Conservation (phyloP, 306 rosid species). For the Canavalia ensiformis region DNA sequence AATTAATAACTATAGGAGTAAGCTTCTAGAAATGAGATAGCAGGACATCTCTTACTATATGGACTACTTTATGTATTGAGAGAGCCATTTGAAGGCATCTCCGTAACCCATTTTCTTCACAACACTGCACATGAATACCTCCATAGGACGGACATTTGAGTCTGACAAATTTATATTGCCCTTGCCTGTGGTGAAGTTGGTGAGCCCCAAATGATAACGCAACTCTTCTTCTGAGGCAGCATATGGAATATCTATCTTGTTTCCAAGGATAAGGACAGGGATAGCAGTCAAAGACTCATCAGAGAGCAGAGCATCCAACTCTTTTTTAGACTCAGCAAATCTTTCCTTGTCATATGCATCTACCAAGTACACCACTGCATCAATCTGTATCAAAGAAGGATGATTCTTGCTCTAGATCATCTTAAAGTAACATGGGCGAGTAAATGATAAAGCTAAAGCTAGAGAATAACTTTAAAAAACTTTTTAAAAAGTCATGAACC, state of each 20-base stretch:
- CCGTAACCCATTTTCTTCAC: constrained; percentile 91
- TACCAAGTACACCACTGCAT: constrained; percentile 79
- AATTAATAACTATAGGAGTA: constrained; percentile 40
- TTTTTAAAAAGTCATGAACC: not conserved
- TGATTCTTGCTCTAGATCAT: not conserved
- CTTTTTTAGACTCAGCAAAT: constrained; percentile 74
- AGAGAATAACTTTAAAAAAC: not conserved
- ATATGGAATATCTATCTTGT: constrained; percentile 79
- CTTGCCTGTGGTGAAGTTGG: constrained; percentile 82
- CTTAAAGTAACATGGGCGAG: not conserved
- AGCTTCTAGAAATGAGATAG: constrained; percentile 33
- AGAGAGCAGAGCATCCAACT: constrained; percentile 79
- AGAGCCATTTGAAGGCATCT: constrained; percentile 87
- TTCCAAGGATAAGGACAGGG: constrained; percentile 80
- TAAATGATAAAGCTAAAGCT: not conserved
- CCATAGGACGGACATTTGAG: constrained; percentile 77
- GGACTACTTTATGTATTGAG: constrained; percentile 77
- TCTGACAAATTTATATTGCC: constrained; percentile 71
- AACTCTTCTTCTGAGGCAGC: constrained; percentile 86
- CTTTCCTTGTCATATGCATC: constrained; percentile 80
- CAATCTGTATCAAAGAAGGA: constrained; percentile 62
- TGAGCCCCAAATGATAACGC: constrained; percentile 72
- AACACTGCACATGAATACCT: constrained; percentile 88
- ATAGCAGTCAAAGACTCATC: constrained; percentile 68
- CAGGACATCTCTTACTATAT: constrained; percentile 44